Evolutionary conservation across 495 filamentous ascomycete species (phyloP), one percentile per base, ranked within the genome.

Genomic region (Neurospora pannonica): DNA sequence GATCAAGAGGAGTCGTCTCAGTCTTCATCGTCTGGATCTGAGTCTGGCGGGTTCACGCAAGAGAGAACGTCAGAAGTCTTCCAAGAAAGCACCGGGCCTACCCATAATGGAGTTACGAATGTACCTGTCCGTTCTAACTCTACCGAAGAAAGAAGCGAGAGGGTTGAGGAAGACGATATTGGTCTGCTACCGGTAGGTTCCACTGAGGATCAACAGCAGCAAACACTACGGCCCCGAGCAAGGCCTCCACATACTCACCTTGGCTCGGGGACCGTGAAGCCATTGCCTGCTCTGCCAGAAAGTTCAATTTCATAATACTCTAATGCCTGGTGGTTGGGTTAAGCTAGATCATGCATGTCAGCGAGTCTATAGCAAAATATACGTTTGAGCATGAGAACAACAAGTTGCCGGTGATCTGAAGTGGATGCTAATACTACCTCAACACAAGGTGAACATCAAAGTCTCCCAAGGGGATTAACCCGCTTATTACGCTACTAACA

Each of bases 221-320:
- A 72, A n/a, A 21, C 42, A 21, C 71, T 72, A 39, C 40, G 34
- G 10, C 71, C 36, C 31, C 71, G 43, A 31, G 28, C 71, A 13
- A 71, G 60, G 46, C 38, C 71, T 21, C 1, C 54, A 10, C 46
- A 17, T 39, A 67, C 70, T 9, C 79, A 78, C 38, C 31, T 75
- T 24, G 72, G 76, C n/a, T 76, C 75, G 21, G 78, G 78, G 15
- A 70, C 80, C 24, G 80, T 82, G 72, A 87, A 87, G 74, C 86
- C 85, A 2, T 73, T 88, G n/a, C 86, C 86, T 70, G 85, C 86
- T 69, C 76, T 87, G n/a, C 85, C 86, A 11, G 84, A 85, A 75
- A 81, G 83, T 73, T 80, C 83, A 11, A 82, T 80, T 75, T 79
- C 70, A 74, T 54, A 17, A 7, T 46, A n/a, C 8, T 11, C 8